These are phyloP conservation scores for Tuber calosporum DNA, from an alignment of 495 filamentous ascomycete species.

Conservation along the genomic window DNA sequence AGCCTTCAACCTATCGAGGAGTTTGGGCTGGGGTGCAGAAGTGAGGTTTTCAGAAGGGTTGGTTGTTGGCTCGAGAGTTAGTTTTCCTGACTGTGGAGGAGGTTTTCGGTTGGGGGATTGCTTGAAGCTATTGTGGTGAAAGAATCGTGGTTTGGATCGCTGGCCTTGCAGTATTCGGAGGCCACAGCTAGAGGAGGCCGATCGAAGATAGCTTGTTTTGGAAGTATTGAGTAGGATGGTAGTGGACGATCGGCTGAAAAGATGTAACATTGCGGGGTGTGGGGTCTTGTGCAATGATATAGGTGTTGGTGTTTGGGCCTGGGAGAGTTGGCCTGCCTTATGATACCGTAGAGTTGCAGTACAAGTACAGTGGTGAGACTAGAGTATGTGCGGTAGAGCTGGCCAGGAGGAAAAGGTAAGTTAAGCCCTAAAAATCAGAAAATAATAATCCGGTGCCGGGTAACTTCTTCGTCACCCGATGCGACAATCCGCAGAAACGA, in stretches of 20 bases:
- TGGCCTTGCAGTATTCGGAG: constrained; percentile 13
- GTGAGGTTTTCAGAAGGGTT: constrained; percentile 9
- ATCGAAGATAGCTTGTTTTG: constrained; percentile 17
- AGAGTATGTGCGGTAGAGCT: not conserved
- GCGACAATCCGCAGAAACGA: not conserved
- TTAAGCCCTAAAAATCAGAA: not conserved
- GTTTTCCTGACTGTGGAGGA: constrained; percentile 15
- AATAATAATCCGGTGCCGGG: not conserved
- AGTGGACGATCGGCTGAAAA: constrained; percentile 15
- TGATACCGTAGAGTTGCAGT: not conserved
- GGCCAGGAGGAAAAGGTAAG: not conserved
- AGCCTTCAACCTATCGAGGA: constrained; percentile 32
- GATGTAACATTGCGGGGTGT: constrained; percentile 21
- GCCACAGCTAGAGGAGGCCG: constrained; percentile 10
- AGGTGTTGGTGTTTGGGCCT: not conserved
- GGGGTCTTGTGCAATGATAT: not conserved
- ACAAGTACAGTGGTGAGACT: not conserved
- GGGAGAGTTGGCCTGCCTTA: not conserved
- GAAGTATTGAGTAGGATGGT: constrained; percentile 6
- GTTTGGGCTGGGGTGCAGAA: constrained; percentile 16
- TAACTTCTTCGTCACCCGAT: not conserved
- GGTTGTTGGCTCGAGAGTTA: not conserved
- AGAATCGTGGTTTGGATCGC: constrained; percentile 19
- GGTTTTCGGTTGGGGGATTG: constrained; percentile 10
- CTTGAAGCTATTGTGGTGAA: constrained; percentile 15